Conservation (phyloP, 2,329 filamentous ascomycete species). For the Myriangium duriaei region DNA sequence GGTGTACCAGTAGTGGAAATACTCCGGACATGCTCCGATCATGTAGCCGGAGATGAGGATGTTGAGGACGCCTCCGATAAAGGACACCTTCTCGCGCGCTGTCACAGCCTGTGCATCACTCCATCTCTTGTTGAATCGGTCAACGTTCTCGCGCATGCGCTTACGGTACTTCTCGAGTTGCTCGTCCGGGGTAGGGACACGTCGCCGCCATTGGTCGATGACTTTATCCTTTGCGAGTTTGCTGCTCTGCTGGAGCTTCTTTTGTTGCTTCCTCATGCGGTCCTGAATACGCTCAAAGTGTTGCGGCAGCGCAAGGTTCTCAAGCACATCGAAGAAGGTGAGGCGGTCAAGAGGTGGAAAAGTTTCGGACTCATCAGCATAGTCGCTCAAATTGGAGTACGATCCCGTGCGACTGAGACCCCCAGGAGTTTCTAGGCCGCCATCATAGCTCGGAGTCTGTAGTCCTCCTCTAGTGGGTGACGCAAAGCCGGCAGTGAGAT, state of each 20-base stretch:
- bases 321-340: constrained; percentile 82
- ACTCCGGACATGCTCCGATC: constrained; percentile 71
- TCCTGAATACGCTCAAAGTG: constrained; percentile 86
- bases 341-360: constrained; percentile 82
- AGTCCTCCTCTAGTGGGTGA: constrained; percentile 4
- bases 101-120: constrained; percentile 83
- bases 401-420: constrained; percentile 50
- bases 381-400: constrained; percentile 23
- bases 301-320: constrained; percentile 81
- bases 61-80: constrained; percentile 92
- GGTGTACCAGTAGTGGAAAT: constrained; percentile 81
- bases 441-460: constrained; percentile 2
- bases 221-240: constrained; percentile 75
- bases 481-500: constrained; percentile 28
- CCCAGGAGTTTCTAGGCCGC: constrained; percentile 19
- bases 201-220: constrained; percentile 81
- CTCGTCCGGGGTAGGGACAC: constrained; percentile 77
- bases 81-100: constrained; percentile 82
- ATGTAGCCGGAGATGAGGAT: constrained; percentile 95
- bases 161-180: constrained; percentile 82
- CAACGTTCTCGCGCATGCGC: constrained; percentile 80
- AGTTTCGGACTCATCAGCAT: constrained; percentile 64
- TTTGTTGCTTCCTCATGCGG: constrained; percentile 70
- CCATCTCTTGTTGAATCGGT: constrained; percentile 74
- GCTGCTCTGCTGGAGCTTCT: constrained; percentile 64